These are phyloP conservation scores for Penicillium sclerotigenum DNA, from an alignment of 2,329 filamentous ascomycete genomes.

Conservation along the genomic window DNA sequence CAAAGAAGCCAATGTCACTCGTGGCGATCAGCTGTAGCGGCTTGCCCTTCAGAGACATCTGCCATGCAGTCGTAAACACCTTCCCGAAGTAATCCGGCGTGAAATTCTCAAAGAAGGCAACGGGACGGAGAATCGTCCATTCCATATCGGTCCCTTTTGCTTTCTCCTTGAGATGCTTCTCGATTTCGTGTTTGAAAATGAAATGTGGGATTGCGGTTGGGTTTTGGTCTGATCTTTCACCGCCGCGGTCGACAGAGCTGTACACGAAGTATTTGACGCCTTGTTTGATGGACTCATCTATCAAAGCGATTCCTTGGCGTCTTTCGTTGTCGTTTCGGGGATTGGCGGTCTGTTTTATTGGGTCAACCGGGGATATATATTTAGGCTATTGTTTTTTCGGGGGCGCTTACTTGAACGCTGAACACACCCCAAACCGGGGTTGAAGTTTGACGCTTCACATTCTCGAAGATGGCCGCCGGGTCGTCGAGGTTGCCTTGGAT, in stretches of 20 bases:
- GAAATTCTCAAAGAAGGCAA: slow-evolving; percentile 61
- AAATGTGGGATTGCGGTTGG: slow-evolving; percentile 62
- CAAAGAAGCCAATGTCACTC: slow-evolving; percentile 54
- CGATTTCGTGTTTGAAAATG: slow-evolving; percentile 59
- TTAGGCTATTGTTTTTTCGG: not conserved
- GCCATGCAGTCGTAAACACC: slow-evolving; percentile 46
- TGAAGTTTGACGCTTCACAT: slow-evolving; percentile 37
- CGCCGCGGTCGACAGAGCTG: slow-evolving; percentile 62
- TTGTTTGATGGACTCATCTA: slow-evolving; percentile 56
- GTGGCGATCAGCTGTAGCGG: slow-evolving; percentile 44
- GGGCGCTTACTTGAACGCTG: slow-evolving; percentile 52
- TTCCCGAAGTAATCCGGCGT: slow-evolving; percentile 47
- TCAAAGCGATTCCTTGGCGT: slow-evolving; percentile 56
- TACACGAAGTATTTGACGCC: slow-evolving; percentile 62
- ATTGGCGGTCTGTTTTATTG: not conserved
- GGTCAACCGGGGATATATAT: not conserved
- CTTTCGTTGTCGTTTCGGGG: slow-evolving; percentile 39
- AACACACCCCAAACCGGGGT: slow-evolving; percentile 58
- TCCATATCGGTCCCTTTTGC: slow-evolving; percentile 48
- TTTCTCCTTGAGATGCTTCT: slow-evolving; percentile 56
- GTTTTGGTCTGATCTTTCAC: slow-evolving; percentile 51
- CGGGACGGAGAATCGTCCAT: slow-evolving; percentile 62
- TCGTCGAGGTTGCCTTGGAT: slow-evolving; percentile 59
- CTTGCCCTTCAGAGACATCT: slow-evolving; percentile 42
- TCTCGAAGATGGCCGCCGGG: slow-evolving; percentile 49